Conservation (phyloP, 75 land plant genomes). For the Pseudotsuga menziesii region DNA sequence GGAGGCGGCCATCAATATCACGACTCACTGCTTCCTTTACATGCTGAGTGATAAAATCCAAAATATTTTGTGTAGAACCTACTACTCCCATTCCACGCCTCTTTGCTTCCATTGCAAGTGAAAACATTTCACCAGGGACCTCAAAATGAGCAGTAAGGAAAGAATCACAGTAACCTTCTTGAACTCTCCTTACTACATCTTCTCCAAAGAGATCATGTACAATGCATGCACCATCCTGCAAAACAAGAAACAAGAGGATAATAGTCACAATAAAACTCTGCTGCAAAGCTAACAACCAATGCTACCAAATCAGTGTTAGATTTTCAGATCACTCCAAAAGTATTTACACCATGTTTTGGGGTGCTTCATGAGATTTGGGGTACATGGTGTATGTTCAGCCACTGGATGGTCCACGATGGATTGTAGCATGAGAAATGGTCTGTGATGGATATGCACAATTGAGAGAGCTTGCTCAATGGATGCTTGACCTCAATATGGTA, state of each 20-base stretch:
- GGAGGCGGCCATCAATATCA: conserved; percentile 79
- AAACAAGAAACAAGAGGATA: conserved; percentile 1
- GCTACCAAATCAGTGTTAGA: neutral
- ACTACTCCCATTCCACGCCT: conserved; percentile 95
- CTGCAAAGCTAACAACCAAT: neutral
- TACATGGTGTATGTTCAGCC: too few relatives aligned
- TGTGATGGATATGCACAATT: too few relatives aligned
- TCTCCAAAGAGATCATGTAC: conserved; percentile 94
- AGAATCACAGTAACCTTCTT: conserved; percentile 86
- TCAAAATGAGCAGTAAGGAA: conserved; percentile 95
- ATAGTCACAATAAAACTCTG: neutral
- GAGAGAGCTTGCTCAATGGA: too few relatives aligned
- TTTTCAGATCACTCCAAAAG: too few relatives aligned
- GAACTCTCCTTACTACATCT: conserved; percentile 78
- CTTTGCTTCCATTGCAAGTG: conserved; percentile 95
- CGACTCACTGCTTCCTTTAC: conserved; percentile 75
- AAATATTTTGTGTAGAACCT: conserved; percentile 92
- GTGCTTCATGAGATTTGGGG: too few relatives aligned
- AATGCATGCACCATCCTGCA: conserved; percentile 88
- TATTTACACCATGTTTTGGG: too few relatives aligned
- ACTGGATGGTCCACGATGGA: too few relatives aligned
- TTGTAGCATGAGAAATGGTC: too few relatives aligned
- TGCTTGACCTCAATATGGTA: too few relatives aligned
- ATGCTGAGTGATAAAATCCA: conserved; percentile 74
- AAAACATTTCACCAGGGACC: conserved; percentile 99